phyloP scores from a whole-genome alignment of 768 basidiomycete genomes.

The Suillus tomentosus region DNA sequence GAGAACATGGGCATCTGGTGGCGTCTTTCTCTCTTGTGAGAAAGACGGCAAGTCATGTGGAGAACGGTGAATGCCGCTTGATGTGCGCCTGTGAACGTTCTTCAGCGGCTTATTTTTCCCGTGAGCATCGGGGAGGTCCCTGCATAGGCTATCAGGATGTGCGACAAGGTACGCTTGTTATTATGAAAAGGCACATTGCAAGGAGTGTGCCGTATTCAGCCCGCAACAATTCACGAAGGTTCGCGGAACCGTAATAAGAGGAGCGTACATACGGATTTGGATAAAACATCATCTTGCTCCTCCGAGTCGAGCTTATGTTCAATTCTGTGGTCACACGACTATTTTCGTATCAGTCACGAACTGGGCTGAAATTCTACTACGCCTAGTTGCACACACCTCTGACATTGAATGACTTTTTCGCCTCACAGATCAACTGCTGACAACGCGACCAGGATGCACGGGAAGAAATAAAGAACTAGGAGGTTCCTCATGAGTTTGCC shows the following conservation, averaged over 20 bases:
- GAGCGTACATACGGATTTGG: not conserved
- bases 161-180: not conserved
- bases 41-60: slow-evolving; percentile 1
- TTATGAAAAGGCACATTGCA: slow-evolving; percentile 7
- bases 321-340: no score
- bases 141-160: not conserved
- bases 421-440: no score
- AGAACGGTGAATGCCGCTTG: not conserved
- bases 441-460: no score
- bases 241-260: slow-evolving; percentile 1
- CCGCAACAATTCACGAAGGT: not conserved
- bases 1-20: not conserved
- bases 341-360: no score
- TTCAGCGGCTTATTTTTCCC: not conserved
- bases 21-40: slow-evolving; percentile 6
- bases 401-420: no score
- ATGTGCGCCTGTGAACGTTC: not conserved
- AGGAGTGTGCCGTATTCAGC: not conserved
- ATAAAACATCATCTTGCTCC: not conserved
- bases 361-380: no score
- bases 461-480: no score
- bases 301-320: no score
- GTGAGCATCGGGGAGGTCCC: not conserved
- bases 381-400: no score
- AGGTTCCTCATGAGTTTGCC: no score